These are phyloP conservation scores for Paramecium biaurelia DNA, from an alignment of 73 alveolate species.

Conservation along the genomic window DNA sequence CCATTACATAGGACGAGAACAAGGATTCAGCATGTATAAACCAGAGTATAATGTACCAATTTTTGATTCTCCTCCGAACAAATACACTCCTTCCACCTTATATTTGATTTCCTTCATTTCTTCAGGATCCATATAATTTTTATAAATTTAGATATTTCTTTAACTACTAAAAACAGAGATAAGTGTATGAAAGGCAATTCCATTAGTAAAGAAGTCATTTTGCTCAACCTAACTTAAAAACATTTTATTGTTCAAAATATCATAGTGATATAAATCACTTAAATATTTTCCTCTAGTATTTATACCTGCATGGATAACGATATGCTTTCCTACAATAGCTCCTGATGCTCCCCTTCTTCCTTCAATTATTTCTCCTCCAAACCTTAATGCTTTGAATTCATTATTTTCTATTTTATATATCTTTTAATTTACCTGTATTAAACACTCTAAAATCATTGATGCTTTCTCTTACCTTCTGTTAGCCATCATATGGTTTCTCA, in stretches of 20 bases:
- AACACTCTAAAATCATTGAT: constrained; percentile 6
- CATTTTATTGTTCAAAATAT: not conserved
- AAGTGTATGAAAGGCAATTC: constrained; percentile 37
- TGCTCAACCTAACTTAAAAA: not conserved
- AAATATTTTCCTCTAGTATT: constrained; percentile 30
- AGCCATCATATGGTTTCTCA: constrained; percentile 52
- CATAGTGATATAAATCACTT: not conserved
- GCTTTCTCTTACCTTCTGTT: constrained; percentile 34
- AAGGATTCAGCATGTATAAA: not conserved
- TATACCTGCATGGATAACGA: constrained; percentile 14
- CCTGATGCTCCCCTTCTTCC: constrained; percentile 48
- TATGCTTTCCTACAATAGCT: not conserved
- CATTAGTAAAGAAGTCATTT: not conserved
- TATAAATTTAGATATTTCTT: not conserved
- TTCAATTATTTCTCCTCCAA: constrained; percentile 37
- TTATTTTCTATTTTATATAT: not conserved
- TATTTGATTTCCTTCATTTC: not conserved
- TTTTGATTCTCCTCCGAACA: constrained; percentile 36
- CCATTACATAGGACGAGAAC: constrained; percentile 27
- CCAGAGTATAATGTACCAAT: not conserved
- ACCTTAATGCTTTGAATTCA: not conserved
- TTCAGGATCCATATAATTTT: not conserved
- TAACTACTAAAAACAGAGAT: not conserved
- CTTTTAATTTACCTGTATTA: not conserved
- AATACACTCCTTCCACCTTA: constrained; percentile 32